Evolutionary conservation across 1,284 basidiomycete species (phyloP).

Genomic region (Leccinum pallidistipes): DNA sequence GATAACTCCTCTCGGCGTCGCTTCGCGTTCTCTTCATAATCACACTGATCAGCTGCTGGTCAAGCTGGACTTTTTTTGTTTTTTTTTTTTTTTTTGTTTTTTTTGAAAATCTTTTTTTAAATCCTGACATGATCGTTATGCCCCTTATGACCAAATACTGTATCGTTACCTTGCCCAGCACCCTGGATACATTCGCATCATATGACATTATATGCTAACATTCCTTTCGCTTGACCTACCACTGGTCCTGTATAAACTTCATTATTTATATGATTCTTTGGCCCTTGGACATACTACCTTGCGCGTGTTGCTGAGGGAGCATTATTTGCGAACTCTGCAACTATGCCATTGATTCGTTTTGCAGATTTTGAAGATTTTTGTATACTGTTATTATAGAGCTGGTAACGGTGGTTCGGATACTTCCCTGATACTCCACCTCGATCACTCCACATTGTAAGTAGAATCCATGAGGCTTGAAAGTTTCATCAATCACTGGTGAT

Average conservation of each 20-base stretch:
- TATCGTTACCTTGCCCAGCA: constrained; percentile 8
- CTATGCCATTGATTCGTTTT: not conserved
- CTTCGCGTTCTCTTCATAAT: not conserved
- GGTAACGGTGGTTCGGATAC: not conserved
- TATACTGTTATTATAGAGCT: not conserved
- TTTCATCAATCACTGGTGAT: not conserved
- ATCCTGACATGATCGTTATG: not conserved
- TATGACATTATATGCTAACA: constrained; percentile 8
- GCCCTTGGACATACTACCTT: not conserved
- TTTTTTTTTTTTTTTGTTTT: not conserved
- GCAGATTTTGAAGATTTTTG: not conserved
- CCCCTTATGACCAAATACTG: constrained; percentile 11
- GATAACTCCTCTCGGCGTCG: not conserved
- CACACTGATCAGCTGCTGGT: constrained; percentile 15
- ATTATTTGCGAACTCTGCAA: not conserved
- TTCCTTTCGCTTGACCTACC: not conserved
- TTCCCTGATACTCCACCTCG: not conserved
- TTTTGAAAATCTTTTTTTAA: too few species aligned
- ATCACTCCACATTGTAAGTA: not conserved
- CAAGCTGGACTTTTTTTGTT: not conserved
- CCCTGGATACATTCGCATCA: constrained; percentile 5
- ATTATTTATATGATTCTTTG: constrained; percentile 4
- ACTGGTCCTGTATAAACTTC: not conserved
- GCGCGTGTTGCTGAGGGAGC: not conserved
- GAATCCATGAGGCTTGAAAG: not conserved